Evolutionary conservation across 2,329 filamentous ascomycete genomes (phyloP).

Genomic region (Ascochyta lentis): DNA sequence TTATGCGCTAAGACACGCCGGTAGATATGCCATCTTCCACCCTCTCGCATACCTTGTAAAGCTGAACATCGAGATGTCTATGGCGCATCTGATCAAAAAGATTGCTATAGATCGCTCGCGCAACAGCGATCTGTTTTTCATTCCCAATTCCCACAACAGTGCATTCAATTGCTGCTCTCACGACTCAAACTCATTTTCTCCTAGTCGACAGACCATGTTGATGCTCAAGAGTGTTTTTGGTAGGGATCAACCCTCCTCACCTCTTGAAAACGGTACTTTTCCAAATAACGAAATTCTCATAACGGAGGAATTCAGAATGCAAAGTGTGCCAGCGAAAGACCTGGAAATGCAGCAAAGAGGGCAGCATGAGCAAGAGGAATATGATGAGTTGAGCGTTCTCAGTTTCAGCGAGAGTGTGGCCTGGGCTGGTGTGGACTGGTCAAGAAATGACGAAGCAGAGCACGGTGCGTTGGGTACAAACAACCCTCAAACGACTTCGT

Average conservation of each 20-base stretch:
- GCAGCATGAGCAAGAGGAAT: background rate
- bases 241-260: background rate
- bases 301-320: conserved; percentile 18
- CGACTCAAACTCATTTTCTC: background rate
- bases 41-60: conserved; percentile 57
- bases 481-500: background rate
- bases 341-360: background rate
- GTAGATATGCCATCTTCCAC: conserved; percentile 55
- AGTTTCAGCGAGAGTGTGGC: conserved; percentile 4
- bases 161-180: conserved; percentile 6
- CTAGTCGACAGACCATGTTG: conserved; percentile 9
- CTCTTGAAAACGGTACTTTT: background rate
- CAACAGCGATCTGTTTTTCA: conserved; percentile 4
- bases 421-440: background rate
- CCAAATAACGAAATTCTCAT: conserved; percentile 6
- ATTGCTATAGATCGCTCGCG: conserved; percentile 23
- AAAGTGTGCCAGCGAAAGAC: conserved; percentile 1
- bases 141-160: conserved; percentile 1
- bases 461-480: background rate
- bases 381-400: conserved; percentile 4
- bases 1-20: background rate
- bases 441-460: background rate
- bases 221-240: conserved; percentile 19
- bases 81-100: conserved; percentile 51
- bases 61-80: conserved; percentile 48